These are phyloP conservation scores for Tricholoma saponaceum DNA, from an alignment of 768 basidiomycete genomes.

Conservation along the genomic window DNA sequence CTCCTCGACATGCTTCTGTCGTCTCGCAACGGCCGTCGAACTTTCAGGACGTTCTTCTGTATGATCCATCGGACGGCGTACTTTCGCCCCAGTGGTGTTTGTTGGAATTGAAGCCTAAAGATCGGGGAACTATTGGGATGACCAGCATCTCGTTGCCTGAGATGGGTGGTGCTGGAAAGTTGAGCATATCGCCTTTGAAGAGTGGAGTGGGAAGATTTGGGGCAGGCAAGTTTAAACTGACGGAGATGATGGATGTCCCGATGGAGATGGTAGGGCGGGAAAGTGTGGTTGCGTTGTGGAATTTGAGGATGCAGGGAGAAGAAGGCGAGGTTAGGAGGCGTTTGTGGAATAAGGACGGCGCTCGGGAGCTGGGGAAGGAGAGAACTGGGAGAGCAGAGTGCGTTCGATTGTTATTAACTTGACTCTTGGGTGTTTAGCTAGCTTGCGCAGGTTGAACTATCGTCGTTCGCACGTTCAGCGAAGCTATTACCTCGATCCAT, in stretches of 20 bases:
- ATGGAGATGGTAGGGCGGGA: constrained; percentile 24
- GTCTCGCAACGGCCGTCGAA: constrained; percentile 32
- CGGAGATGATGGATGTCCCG: constrained; percentile 10
- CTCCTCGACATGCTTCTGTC: constrained; percentile 16
- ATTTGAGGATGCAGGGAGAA: constrained; percentile 34
- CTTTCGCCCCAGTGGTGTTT: neutral
- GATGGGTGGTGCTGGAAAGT: constrained; percentile 37
- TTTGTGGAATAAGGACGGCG: neutral
- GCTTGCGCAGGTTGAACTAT: no score
- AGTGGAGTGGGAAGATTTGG: constrained; percentile 7
- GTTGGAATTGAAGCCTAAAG: neutral
- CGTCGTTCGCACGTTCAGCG: no score
- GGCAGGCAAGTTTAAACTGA: neutral
- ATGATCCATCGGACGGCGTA: constrained; percentile 53
- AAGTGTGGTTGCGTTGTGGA: constrained; percentile 58
- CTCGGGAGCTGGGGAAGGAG: neutral
- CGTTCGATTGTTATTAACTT: neutral
- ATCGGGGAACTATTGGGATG: constrained; percentile 9
- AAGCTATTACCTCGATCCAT: no score
- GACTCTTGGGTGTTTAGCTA: no score
- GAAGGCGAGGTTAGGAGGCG: neutral
- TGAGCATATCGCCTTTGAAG: constrained; percentile 28
- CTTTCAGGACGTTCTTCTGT: constrained; percentile 64
- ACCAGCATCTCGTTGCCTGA: constrained; percentile 64
- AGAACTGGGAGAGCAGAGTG: neutral